Evolutionary conservation across 306 rosid species (phyloP).

Genomic region (Malus orientalis): DNA sequence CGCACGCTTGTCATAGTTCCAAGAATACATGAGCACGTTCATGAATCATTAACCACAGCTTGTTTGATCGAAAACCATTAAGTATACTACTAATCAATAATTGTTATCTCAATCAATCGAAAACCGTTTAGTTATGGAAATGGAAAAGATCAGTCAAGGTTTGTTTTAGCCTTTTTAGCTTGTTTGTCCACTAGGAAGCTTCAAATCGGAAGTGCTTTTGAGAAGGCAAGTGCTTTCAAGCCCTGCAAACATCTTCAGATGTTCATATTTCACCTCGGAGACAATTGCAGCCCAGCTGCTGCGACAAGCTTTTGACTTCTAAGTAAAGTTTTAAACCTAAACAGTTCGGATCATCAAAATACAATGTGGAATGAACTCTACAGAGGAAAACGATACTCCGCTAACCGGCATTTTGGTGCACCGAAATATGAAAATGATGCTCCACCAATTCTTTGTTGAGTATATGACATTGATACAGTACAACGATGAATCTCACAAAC

Average conservation of each 20-base stretch:
- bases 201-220: neutral
- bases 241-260: neutral
- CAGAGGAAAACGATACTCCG: too few relatives aligned
- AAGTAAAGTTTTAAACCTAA: too few relatives aligned
- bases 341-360: too few relatives aligned
- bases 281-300: neutral
- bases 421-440: constrained; percentile 32
- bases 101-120: too few relatives aligned
- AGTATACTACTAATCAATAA: neutral
- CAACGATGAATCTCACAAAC: constrained; percentile 18
- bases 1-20: constrained; percentile 41
- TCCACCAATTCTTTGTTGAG: constrained; percentile 22
- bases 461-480: constrained; percentile 17
- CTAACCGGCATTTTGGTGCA: constrained; percentile 32
- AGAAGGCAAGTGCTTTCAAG: neutral
- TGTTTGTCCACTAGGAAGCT: neutral
- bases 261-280: constrained; percentile 4
- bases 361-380: too few relatives aligned
- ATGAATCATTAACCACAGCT: neutral
- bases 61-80: neutral
- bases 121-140: neutral
- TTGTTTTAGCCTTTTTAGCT: neutral
- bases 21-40: neutral
- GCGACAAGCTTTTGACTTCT: neutral
- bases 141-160: neutral